phyloP scores from a whole-genome alignment of 2,329 filamentous ascomycete genomes.

The Didymella pinodella region DNA sequence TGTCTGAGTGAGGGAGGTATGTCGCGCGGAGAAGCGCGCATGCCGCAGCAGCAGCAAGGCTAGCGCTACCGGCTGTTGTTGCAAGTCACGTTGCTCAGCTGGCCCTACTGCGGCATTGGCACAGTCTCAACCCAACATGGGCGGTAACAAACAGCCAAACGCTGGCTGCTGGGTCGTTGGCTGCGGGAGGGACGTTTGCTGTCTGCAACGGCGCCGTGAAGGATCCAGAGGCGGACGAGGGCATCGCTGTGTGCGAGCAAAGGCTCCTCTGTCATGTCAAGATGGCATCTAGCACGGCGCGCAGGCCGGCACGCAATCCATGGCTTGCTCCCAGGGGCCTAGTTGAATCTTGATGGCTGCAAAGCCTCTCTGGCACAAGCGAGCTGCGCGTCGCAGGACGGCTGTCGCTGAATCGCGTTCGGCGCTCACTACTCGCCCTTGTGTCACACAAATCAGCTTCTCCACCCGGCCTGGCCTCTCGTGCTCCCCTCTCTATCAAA shows the following conservation, averaged over 20 bases:
- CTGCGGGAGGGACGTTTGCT: slow-evolving; percentile 35
- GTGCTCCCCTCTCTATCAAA: slow-evolving; percentile 17
- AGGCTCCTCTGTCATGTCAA: slow-evolving; percentile 25
- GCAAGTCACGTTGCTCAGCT: slow-evolving; percentile 30
- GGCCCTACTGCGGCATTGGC: slow-evolving; percentile 18
- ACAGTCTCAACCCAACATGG: not conserved
- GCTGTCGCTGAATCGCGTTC: slow-evolving; percentile 28
- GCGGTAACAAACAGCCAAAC: slow-evolving; percentile 5
- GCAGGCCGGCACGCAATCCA: slow-evolving; percentile 25
- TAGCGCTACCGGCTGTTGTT: slow-evolving; percentile 27
- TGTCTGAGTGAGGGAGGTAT: slow-evolving; percentile 13
- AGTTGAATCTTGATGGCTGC: slow-evolving; percentile 18
- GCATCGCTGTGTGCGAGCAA: slow-evolving; percentile 26
- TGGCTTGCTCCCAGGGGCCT: slow-evolving; percentile 40
- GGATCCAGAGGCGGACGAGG: slow-evolving; percentile 15
- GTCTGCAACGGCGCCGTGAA: slow-evolving; percentile 28
- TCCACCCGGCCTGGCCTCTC: slow-evolving; percentile 13
- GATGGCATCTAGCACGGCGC: slow-evolving; percentile 33
- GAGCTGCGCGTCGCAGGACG: slow-evolving; percentile 30
- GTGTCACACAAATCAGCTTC: slow-evolving; percentile 25
- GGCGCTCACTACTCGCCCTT: slow-evolving; percentile 31
- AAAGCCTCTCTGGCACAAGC: slow-evolving; percentile 32
- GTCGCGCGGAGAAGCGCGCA: slow-evolving; percentile 36
- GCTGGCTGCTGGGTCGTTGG: slow-evolving; percentile 5
- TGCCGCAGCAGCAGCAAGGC: slow-evolving; percentile 12